Evolutionary conservation across 805 yeast species (phyloP).

Genomic region (Saccharomycopsis capsularis): DNA sequence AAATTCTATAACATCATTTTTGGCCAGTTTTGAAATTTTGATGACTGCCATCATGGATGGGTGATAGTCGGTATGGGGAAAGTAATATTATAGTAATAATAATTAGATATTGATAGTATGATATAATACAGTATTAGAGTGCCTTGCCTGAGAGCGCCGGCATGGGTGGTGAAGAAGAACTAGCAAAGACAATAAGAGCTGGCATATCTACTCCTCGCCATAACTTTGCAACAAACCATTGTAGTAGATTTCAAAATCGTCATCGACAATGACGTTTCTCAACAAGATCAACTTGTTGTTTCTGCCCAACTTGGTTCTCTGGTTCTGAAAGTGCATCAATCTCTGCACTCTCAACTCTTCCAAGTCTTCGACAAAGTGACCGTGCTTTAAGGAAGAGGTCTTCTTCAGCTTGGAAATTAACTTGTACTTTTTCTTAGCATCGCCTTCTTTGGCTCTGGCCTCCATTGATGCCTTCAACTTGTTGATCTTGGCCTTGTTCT

Average conservation of each 20-base stretch:
- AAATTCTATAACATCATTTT: too few relatives aligned
- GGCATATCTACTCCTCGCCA: neutral
- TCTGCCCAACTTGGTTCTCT: neutral
- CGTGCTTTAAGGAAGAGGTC: conserved; percentile 7
- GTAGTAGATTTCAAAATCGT: conserved; percentile 7
- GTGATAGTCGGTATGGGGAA: too few relatives aligned
- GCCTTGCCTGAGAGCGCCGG: neutral
- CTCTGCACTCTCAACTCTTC: conserved; percentile 1
- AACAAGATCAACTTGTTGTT: neutral
- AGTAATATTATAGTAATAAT: too few relatives aligned
- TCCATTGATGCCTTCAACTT: neutral
- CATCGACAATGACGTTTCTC: conserved; percentile 7
- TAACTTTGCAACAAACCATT: neutral
- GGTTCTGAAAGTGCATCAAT: neutral
- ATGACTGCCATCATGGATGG: too few relatives aligned
- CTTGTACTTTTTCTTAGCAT: neutral
- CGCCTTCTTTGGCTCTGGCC: neutral
- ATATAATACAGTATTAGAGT: conserved; percentile 1
- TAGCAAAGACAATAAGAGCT: neutral
- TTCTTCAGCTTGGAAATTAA: neutral
- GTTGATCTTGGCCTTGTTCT: neutral
- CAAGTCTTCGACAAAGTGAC: conserved; percentile 16
- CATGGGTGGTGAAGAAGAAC: neutral
- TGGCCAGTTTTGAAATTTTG: too few relatives aligned
- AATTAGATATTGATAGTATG: conserved; percentile 1